Conservation (phyloP, 805 yeast genomes). For the Grigorovia jiainica region DNA sequence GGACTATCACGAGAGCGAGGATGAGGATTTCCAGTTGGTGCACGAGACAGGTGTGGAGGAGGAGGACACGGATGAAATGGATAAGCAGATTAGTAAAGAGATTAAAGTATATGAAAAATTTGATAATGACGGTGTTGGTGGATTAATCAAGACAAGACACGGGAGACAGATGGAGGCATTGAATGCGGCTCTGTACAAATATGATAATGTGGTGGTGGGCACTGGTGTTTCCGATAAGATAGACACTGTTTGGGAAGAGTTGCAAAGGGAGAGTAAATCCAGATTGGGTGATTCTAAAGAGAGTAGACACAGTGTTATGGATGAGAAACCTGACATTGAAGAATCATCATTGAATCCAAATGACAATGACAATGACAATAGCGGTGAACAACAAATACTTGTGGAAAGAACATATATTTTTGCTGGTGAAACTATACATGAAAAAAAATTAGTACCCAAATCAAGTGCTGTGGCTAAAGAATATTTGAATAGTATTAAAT, state of each 20-base stretch:
- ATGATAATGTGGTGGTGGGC: constrained; percentile 22
- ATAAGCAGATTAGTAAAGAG: constrained; percentile 23
- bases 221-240: constrained; percentile 32
- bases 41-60: constrained; percentile 30
- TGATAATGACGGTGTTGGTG: constrained; percentile 49
- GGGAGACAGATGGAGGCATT: constrained; percentile 42
- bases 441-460: constrained; percentile 66
- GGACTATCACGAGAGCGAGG: constrained; percentile 17
- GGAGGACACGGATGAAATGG: constrained; percentile 28
- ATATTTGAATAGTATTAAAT: constrained; percentile 49
- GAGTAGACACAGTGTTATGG: constrained; percentile 19
- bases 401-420: constrained; percentile 75
- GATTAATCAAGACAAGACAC: constrained; percentile 60
- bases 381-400: constrained; percentile 41
- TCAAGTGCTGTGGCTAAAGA: constrained; percentile 84
- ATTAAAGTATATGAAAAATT: constrained; percentile 38
- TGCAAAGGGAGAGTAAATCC: constrained; percentile 32
- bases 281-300: constrained; percentile 15
- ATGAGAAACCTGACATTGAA: constrained; percentile 5
- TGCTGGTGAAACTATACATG: constrained; percentile 78
- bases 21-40: constrained; percentile 31
- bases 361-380: constrained; percentile 1
- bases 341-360: neutral
- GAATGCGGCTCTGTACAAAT: constrained; percentile 20
- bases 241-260: constrained; percentile 45